Percentiles rank a stretch among this genome's conserved stretches.
phyloP scores from a whole-genome alignment of 495 filamentous ascomycete genomes.

The Pyrenopolyporus hunteri region DNA sequence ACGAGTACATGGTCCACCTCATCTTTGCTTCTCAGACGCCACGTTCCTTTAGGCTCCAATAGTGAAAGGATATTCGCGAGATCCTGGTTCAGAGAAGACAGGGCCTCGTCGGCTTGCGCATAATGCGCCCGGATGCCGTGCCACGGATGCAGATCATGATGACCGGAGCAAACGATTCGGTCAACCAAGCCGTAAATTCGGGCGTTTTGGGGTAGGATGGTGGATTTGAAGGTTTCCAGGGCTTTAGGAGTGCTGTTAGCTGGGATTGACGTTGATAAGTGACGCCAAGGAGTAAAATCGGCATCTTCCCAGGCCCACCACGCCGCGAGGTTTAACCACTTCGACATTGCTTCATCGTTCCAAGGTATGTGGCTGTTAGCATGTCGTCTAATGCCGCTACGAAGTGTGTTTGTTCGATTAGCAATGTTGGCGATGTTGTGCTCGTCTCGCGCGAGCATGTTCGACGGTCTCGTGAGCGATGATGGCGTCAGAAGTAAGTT shows the following conservation, averaged over 20 bases:
- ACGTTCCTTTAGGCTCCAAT: background rate
- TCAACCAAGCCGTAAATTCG: background rate
- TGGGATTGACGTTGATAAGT: background rate
- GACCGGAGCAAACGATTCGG: background rate
- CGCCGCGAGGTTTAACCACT: constrained; percentile 1
- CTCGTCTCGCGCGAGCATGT: no score
- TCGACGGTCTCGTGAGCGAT: no score
- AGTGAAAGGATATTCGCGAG: background rate
- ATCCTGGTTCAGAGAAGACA: background rate
- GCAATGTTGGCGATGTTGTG: no score
- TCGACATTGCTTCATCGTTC: background rate
- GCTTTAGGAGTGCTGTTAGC: background rate
- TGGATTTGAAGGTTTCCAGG: background rate
- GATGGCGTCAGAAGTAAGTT: background rate
- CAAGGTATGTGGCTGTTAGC: background rate
- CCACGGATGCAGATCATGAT: background rate
- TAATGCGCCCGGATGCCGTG: constrained; percentile 8
- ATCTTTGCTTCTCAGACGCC: background rate
- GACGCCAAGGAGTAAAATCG: background rate
- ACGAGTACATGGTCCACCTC: background rate
- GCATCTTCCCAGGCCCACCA: constrained; percentile 10
- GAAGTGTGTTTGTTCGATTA: background rate
- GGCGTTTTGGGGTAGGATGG: background rate
- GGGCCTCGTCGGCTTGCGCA: background rate
- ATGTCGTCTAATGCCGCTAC: background rate